phyloP scores from a whole-genome alignment of 139 green algal genomes.

The Chloropicon primus region DNA sequence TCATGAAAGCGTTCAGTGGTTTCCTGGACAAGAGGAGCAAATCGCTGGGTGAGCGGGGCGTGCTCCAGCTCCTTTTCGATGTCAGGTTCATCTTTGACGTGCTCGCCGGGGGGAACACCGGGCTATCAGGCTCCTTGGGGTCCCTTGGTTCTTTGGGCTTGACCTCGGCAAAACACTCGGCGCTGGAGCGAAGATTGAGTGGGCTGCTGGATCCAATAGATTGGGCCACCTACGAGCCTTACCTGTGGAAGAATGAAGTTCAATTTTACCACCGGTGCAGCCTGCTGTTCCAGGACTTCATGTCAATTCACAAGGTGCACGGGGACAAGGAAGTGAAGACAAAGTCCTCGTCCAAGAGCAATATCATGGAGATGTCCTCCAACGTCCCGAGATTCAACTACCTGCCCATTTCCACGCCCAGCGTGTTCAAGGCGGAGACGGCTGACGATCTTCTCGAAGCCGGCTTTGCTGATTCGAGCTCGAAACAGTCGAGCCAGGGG shows the following conservation, averaged over 20 bases:
- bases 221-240: slow-evolving; percentile 91
- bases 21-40: neutral
- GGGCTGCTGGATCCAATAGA: slow-evolving; percentile 86
- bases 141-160: slow-evolving; percentile 9
- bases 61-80: slow-evolving; percentile 87
- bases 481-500: too few species aligned
- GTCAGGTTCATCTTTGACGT: slow-evolving; percentile 53
- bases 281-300: slow-evolving; percentile 59
- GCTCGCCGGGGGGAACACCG: slow-evolving; percentile 37
- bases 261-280: slow-evolving; percentile 41
- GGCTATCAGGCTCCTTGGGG: neutral
- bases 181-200: slow-evolving; percentile 18
- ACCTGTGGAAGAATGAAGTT: slow-evolving; percentile 66
- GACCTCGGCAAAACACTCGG: slow-evolving; percentile 9
- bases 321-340: neutral
- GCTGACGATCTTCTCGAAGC: too few species aligned
- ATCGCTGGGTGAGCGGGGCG: slow-evolving; percentile 57
- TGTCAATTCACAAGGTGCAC: slow-evolving; percentile 28
- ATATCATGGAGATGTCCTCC: neutral
- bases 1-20: neutral
- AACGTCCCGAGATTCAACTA: slow-evolving; percentile 13
- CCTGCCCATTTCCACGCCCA: slow-evolving; percentile 14
- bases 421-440: neutral
- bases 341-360: neutral
- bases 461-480: too few species aligned